A percentile compares a stretch with the other conserved stretches of the same genome.
Conservation (phyloP, 139 green algal species). For the Penium margaritaceum region DNA sequence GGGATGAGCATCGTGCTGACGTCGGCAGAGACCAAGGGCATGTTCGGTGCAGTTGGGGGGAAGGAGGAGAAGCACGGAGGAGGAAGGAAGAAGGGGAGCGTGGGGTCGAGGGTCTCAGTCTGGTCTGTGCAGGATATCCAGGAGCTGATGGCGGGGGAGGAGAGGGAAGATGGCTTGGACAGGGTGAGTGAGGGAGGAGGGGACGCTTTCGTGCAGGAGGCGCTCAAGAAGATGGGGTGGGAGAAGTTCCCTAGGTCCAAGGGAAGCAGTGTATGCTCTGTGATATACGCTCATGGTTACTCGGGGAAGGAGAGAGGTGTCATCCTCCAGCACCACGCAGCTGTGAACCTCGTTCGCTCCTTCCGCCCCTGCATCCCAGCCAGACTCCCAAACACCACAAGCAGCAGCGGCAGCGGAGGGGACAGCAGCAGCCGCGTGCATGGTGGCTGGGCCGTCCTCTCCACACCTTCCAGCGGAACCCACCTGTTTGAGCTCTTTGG, state of each 20-base stretch:
- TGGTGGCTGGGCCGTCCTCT: background rate
- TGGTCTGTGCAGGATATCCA: background rate
- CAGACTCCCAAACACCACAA: background rate
- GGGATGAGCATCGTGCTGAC: slow-evolving; percentile 13
- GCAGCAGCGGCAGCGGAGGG: background rate
- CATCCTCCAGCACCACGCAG: slow-evolving; percentile 17
- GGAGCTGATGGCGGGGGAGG: slow-evolving; percentile 8
- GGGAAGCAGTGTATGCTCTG: background rate
- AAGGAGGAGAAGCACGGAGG: too few species aligned
- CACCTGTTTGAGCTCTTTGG: slow-evolving; percentile 22
- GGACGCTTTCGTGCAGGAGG: too few species aligned
- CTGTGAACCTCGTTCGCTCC: slow-evolving; percentile 15
- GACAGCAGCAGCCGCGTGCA: background rate
- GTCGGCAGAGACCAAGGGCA: background rate
- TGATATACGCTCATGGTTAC: background rate
- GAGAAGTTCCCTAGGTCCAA: too few species aligned
- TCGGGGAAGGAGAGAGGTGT: slow-evolving; percentile 1
- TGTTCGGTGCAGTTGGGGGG: slow-evolving; percentile 3
- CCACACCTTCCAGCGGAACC: background rate
- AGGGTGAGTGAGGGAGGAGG: background rate
- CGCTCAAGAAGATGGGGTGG: too few species aligned
- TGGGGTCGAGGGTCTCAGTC: background rate
- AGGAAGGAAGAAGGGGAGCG: too few species aligned
- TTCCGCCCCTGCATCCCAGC: slow-evolving; percentile 13
- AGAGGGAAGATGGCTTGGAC: background rate